Percentiles rank a stretch among this genome's conserved stretches.
phyloP scores from a whole-genome alignment of 331 rosid genomes.

The Arachis monticola region DNA sequence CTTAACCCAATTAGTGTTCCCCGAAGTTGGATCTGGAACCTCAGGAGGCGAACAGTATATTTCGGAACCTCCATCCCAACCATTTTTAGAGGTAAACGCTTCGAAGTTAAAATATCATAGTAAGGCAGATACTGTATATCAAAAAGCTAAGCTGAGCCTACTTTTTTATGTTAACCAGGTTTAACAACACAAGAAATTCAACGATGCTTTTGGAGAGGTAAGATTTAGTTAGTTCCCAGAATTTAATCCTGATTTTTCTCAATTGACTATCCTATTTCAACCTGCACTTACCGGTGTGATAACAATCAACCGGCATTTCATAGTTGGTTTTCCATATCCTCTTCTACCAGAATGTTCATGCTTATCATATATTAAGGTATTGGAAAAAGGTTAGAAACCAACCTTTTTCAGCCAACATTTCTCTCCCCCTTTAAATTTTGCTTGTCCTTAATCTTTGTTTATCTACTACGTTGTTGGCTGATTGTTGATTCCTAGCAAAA shows the following conservation, averaged over 20 bases:
- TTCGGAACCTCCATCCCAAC: slow-evolving; percentile 85
- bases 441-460: too few relatives aligned
- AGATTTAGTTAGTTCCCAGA: slow-evolving; percentile 34
- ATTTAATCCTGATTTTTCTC: slow-evolving; percentile 17
- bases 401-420: too few relatives aligned
- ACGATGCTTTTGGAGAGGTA: slow-evolving; percentile 98
- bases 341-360: not conserved
- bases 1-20: slow-evolving; percentile 78
- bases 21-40: slow-evolving; percentile 83
- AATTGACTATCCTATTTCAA: slow-evolving; percentile 29
- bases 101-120: not conserved
- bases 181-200: slow-evolving; percentile 82
- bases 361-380: not conserved
- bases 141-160: slow-evolving; percentile 11
- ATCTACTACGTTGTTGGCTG: too few relatives aligned
- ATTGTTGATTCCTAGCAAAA: too few relatives aligned
- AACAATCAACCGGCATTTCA: slow-evolving; percentile 9
- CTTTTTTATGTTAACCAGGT: slow-evolving; percentile 58
- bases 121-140: not conserved
- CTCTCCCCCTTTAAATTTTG: too few relatives aligned
- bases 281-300: not conserved
- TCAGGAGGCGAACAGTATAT: slow-evolving; percentile 78
- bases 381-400: too few relatives aligned
- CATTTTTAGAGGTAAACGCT: slow-evolving; percentile 73
- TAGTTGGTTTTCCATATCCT: not conserved